Base-by-base conservation (phyloP, 257 asterid genomes). In the Leptodermis oblonga region DNA sequence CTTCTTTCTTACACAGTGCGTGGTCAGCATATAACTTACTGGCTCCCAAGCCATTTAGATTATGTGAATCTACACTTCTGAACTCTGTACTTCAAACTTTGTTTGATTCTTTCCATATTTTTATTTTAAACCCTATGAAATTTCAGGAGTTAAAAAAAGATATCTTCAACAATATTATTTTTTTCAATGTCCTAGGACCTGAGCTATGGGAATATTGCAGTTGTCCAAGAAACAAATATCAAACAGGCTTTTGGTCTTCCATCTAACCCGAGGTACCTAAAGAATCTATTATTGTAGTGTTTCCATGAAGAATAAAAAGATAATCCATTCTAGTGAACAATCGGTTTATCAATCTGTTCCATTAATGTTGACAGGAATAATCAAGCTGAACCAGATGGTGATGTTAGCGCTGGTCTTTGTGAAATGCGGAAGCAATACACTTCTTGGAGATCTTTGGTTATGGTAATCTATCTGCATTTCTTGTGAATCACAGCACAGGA, bases 361-460 rank as follows among this genome's bases (percentile, higher is more conserved):
- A 49, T 67, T 30, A 46, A 65, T 67, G 65, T 76, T 74, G 67
- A 70, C 46, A 86, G 90, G 79, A 81, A 39, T 70, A 69, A 61
- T 52, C 82, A 73, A 76, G 76, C 70, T 69, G 81, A 62, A 45
- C 68, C 74, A 65, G 73, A 69, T 71, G 69, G 33, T 69, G 78
- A 53, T 67, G 79, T 77, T 66, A 76, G 62, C 25, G 42, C 30
- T 70, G 86, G 87, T 71, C 73, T 88, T 69, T 73, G 81, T 68
- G 95, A 90, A 69, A 71, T 88, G 70, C 86, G 82, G 85, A 82
- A 85, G 70, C 79, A 79, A 69, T 88, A 79, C 69, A 76, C 82
- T 78, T 74, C 79, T 30, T 87, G 96, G 99, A 82, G 90, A 79
- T 82, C 87, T 72, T 41, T 70, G 65, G 83, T 86, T 73, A 82